Conservation (phyloP, 768 basidiomycete genomes). For the Suillus decipiens region DNA sequence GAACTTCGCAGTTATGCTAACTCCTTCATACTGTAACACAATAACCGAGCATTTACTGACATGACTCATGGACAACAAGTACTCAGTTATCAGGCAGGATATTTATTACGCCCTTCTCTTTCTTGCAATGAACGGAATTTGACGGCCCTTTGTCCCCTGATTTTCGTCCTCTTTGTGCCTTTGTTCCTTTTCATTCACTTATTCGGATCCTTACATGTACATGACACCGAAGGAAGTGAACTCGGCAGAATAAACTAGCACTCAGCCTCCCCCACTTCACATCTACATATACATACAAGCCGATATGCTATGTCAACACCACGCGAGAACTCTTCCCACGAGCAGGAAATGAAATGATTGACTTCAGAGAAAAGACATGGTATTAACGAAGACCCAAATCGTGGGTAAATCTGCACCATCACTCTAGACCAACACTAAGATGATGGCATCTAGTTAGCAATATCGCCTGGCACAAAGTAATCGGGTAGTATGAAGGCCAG, state of each 20-base stretch:
- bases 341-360: neutral
- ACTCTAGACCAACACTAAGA: neutral
- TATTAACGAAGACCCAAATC: neutral
- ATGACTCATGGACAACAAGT: neutral
- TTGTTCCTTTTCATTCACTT: neutral
- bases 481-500: conserved; percentile 76
- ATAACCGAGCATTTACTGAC: neutral
- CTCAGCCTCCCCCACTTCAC: neutral
- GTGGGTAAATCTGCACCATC: neutral
- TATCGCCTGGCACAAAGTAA: conserved; percentile 50
- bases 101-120: neutral
- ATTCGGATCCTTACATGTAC: neutral
- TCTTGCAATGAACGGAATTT: neutral
- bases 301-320: neutral
- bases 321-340: neutral
- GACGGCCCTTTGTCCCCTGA: neutral
- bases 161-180: neutral
- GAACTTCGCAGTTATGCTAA: neutral
- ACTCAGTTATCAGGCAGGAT: neutral
- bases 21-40: neutral
- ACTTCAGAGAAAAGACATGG: neutral
- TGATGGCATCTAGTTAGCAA: conserved; percentile 11
- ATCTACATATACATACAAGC: neutral
- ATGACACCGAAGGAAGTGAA: neutral
- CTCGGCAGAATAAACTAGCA: neutral